Evolutionary conservation across 176 grass and related monocot species (phyloP), one percentile per base, ranked within the genome.

Genomic region (Lolium rigidum): DNA sequence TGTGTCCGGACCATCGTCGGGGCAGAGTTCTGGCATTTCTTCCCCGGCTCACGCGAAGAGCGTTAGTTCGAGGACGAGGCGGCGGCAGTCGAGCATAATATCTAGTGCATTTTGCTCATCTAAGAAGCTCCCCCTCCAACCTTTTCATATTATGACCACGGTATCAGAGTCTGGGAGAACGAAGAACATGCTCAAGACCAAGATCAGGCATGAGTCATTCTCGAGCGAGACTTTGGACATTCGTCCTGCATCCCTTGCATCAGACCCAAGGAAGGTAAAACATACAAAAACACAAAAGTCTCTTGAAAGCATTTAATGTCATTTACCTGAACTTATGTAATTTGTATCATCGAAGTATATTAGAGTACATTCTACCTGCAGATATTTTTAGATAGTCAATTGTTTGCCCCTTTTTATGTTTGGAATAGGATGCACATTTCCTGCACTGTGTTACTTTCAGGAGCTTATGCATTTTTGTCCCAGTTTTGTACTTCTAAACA

Each of bases 91-190:
- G 7, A 94, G 86, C 84, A 90, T 98, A 83, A 95, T 95, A 89
- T 90, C 96, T 14, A 95, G 90, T 87, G 84, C 93, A 56, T 98
- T 98, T 75, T 98, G 96, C 88, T 98, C 93, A 66, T 95, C 96
- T 11, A 95, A 95, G 58, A 95, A 95, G 80, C 94, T 94, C 28
- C 90, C 90, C n/a, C 87, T 99, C 43, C 96, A 94, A 52, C 90
- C 92, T 83, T 91, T 98, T 28, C 91, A 91, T 24, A 91, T 95
- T 77, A 91, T 94, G 84, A 80, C 92, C 55, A 85, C 94, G 0
- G 86, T 92, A 28, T 90, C 88, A 6, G 94, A 94, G 46, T 84
- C 86, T 0, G 83, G 88, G 17, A 78, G 52, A 72, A 85, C 83
- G 6, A 95, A 90, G 64, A 86, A 70, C 70, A 74, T 82, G 83